phyloP scores from a whole-genome alignment of 2,329 filamentous ascomycete genomes.

The Pyrenophora tritici-repentis region DNA sequence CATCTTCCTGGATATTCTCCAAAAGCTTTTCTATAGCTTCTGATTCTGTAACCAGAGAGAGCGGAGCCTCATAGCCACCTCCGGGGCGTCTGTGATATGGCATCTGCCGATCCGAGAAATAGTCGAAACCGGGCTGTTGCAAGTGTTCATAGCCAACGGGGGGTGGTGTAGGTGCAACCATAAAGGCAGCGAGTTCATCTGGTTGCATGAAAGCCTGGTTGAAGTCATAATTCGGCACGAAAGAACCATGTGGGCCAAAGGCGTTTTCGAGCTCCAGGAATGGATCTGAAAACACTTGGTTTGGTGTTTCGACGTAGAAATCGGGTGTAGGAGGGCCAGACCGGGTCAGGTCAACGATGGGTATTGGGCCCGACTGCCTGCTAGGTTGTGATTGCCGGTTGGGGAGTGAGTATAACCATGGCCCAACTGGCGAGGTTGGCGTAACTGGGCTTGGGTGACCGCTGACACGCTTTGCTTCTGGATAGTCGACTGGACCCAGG shows the following conservation, averaged over 20 bases:
- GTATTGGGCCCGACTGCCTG: not conserved
- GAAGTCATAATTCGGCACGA: constrained; percentile 22
- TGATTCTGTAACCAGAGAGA: constrained; percentile 22
- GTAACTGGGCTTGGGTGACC: constrained; percentile 27
- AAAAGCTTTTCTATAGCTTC: constrained; percentile 40
- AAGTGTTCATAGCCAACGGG: constrained; percentile 22
- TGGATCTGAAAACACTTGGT: constrained; percentile 4
- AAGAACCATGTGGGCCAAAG: constrained; percentile 8
- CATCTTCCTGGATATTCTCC: constrained; percentile 38
- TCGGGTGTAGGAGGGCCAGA: constrained; percentile 26
- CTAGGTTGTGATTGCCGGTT: constrained; percentile 3
- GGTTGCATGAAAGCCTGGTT: constrained; percentile 31
- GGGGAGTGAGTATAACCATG: constrained; percentile 9
- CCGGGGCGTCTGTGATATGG: not conserved
- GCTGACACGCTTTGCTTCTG: constrained; percentile 35
- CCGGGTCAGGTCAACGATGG: constrained; percentile 27
- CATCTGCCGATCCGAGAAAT: not conserved
- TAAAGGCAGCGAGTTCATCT: constrained; percentile 37
- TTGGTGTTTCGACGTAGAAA: not conserved
- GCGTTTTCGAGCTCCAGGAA: constrained; percentile 10
- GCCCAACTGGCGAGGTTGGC: constrained; percentile 24
- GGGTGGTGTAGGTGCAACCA: constrained; percentile 23
- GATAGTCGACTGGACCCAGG: constrained; percentile 21
- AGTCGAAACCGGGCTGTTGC: constrained; percentile 1
- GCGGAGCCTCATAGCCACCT: constrained; percentile 17